Evolutionary conservation across 306 rosid species (phyloP), one percentile per base, ranked within the genome.

Genomic region (Albizia julibrissin): DNA sequence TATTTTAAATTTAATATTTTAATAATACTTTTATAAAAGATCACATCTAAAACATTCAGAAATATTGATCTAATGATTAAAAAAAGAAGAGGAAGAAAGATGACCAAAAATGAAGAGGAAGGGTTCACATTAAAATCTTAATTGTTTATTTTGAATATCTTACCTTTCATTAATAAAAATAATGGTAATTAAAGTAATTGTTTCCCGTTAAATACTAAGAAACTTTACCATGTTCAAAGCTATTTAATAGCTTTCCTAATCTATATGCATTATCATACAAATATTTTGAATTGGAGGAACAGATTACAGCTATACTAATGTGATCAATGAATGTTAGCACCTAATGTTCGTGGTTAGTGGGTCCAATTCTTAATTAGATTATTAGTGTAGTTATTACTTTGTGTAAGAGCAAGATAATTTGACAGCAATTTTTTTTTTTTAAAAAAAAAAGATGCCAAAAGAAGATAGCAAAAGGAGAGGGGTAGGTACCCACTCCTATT

Each of bases 371-470:
- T 34, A 14, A 69, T 22, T 58, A 21, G 12, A 58, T 22, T 15
- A 40, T n/a, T 85, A 54, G 72, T 59, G 82, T 83, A 79, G 78
- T 42, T 24, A 75, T 77, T 86, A 44, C 83, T 87, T 80, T 64
- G 77, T 74, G 75, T 56, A 88, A 80, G 87, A 77, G 81, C 69
- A 72, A 76, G 74, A 78, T 74, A 80, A 71, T 62, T 75, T 85
- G 83, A 85, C 85, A n/a, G n/a, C n/a, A n/a, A n/a, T n/a, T n/a
- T n/a, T n/a, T n/a, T n/a, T n/a, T n/a, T n/a, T n/a, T n/a, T n/a
- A n/a, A n/a, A n/a, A n/a, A n/a, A 69, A 80, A 83, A 73, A 72
- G 64, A 9, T 0, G 15, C 9, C 56, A 78, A 74, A 59, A 14
- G 72, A 73, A 47, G 27, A 61, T 72, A 70, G 74, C 46, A 47